A percentile compares a stretch with the other conserved stretches of the same genome.
These are phyloP conservation scores for Globisporangium alternatum DNA, from an alignment of 352 stramenopile genomes.

Conservation along the genomic window DNA sequence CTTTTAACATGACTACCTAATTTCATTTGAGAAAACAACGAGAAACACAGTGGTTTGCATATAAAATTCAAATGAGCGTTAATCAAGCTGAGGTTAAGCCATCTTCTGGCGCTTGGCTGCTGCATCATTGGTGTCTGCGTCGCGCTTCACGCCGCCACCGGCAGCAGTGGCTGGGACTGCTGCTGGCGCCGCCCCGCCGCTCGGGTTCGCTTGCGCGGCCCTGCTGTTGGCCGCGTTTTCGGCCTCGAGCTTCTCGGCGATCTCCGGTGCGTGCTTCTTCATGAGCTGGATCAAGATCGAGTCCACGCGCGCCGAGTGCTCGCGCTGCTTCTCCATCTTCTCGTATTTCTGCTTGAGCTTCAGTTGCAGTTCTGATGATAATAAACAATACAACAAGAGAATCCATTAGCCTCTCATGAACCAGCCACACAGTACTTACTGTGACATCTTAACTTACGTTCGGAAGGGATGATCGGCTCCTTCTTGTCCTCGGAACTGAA, in stretches of 20 bases:
- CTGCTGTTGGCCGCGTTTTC: slow-evolving; percentile 27
- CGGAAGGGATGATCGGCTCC: slow-evolving; percentile 76
- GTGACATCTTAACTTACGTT: slow-evolving; percentile 48
- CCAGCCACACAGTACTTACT: neutral
- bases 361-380: slow-evolving; percentile 59
- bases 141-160: slow-evolving; percentile 23
- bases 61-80: neutral
- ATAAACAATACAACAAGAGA: neutral
- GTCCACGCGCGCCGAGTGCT: slow-evolving; percentile 80
- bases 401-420: neutral
- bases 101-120: slow-evolving; percentile 64
- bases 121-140: slow-evolving; percentile 15
- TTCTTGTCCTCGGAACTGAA: slow-evolving; percentile 87
- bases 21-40: neutral
- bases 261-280: slow-evolving; percentile 85
- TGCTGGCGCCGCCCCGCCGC: slow-evolving; percentile 1
- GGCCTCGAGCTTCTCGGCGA: slow-evolving; percentile 69
- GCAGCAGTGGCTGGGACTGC: neutral
- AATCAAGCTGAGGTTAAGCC: slow-evolving; percentile 18
- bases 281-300: slow-evolving; percentile 82
- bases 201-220: slow-evolving; percentile 13
- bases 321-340: slow-evolving; percentile 84
- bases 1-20: neutral
- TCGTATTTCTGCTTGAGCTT: slow-evolving; percentile 88
- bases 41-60: neutral